Evolutionary conservation across 495 filamentous ascomycete species (phyloP).

Genomic region (Aspergillus taichungensis): DNA sequence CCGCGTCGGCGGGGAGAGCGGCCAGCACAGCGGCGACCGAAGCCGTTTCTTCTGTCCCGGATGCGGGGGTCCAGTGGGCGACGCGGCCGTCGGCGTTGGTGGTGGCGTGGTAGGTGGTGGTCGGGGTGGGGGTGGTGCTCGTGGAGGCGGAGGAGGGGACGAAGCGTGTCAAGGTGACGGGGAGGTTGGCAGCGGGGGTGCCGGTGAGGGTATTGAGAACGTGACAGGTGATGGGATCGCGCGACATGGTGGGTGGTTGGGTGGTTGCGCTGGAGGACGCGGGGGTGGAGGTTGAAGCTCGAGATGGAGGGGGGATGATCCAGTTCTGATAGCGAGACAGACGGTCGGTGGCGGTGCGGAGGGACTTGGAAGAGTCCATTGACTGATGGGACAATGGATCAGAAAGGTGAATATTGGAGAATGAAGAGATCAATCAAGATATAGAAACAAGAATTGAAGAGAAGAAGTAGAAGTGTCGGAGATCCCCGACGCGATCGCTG

Average conservation of each 20-base stretch:
- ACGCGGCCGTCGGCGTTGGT: slow-evolving; percentile 88
- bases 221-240: slow-evolving; percentile 72
- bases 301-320: slow-evolving; percentile 12
- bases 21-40: slow-evolving; percentile 43
- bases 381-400: too few relatives aligned
- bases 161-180: slow-evolving; percentile 46
- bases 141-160: slow-evolving; percentile 16
- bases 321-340: slow-evolving; percentile 33
- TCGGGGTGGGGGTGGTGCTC: slow-evolving; percentile 14
- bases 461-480: too few relatives aligned
- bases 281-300: slow-evolving; percentile 10
- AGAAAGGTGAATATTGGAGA: too few relatives aligned
- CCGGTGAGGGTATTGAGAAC: slow-evolving; percentile 62
- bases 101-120: slow-evolving; percentile 47
- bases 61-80: slow-evolving; percentile 55
- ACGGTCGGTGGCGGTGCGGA: slow-evolving; percentile 16
- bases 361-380: neutral
- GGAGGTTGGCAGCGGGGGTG: slow-evolving; percentile 48
- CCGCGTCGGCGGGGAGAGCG: slow-evolving; percentile 20
- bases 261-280: slow-evolving; percentile 14
- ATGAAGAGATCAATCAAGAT: too few relatives aligned
- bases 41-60: slow-evolving; percentile 20
- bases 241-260: slow-evolving; percentile 56
- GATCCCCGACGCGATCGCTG: too few relatives aligned
- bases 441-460: too few relatives aligned